A percentile compares a stretch with the other conserved stretches of the same genome.
Conservation (phyloP, 768 basidiomycete genomes). For the Mrakia gelida region DNA sequence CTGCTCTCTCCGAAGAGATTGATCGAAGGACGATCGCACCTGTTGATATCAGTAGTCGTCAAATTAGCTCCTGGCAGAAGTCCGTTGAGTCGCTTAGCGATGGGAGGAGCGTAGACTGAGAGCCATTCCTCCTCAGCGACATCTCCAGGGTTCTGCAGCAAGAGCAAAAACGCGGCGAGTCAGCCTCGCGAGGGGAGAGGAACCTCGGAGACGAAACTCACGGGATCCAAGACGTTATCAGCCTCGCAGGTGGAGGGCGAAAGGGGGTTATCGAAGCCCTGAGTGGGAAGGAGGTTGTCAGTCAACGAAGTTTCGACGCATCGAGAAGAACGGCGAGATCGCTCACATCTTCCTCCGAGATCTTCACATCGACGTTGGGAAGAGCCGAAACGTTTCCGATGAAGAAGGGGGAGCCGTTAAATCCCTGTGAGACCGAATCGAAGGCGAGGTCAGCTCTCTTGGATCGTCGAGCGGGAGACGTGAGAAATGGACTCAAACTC, state of each 20-base stretch:
- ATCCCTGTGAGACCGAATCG: conserved; percentile 58
- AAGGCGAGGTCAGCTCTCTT: too few species aligned
- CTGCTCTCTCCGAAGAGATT: too few species aligned
- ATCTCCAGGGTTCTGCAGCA: neutral
- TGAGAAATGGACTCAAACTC: neutral
- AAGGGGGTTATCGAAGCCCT: neutral
- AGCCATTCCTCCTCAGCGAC: conserved; percentile 8
- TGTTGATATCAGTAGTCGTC: conserved; percentile 51
- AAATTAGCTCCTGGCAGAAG: conserved; percentile 62
- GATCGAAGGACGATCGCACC: too few species aligned
- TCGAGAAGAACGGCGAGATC: neutral
- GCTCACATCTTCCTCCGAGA: conserved; percentile 39
- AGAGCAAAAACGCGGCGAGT: neutral
- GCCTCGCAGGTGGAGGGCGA: neutral
- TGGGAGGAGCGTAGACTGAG: conserved; percentile 53
- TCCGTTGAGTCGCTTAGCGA: conserved; percentile 58
- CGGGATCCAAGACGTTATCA: neutral
- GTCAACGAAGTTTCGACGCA: too few species aligned
- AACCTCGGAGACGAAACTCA: neutral
- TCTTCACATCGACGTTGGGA: neutral
- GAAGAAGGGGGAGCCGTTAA: conserved; percentile 19
- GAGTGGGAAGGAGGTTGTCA: neutral
- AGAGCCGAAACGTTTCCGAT: neutral
- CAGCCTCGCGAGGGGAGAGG: neutral
- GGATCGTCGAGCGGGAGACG: too few species aligned